Evolutionary conservation across 768 basidiomycete genomes (phyloP).

Genomic region (Mycena pura): DNA sequence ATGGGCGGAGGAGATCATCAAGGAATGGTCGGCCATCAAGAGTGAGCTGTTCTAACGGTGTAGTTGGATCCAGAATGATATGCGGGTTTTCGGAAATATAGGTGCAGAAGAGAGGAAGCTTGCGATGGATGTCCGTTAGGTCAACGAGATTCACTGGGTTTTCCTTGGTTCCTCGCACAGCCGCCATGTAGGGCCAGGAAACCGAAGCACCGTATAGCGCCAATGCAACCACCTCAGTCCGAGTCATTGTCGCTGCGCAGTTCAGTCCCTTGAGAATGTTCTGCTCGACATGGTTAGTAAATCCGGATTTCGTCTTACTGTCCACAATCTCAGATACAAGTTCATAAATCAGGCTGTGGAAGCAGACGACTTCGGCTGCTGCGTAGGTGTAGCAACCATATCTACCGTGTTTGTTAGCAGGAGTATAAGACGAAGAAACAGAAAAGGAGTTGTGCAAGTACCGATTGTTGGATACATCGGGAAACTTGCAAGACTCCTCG

Average conservation of each 20-base stretch:
- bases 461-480: slow-evolving; percentile 32
- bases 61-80: background rate
- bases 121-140: slow-evolving; percentile 23
- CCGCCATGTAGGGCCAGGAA: slow-evolving; percentile 33
- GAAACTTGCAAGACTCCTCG: slow-evolving; percentile 19
- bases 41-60: background rate
- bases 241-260: slow-evolving; percentile 26
- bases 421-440: no score
- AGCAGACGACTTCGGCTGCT: slow-evolving; percentile 13
- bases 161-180: slow-evolving; percentile 23
- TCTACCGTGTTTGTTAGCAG: no score
- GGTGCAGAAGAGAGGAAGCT: slow-evolving; percentile 24
- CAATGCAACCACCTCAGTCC: slow-evolving; percentile 32
- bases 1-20: background rate
- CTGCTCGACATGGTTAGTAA: slow-evolving; percentile 30
- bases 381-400: slow-evolving; percentile 19
- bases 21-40: background rate
- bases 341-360: background rate
- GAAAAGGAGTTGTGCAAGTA: no score
- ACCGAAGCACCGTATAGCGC: slow-evolving; percentile 28
- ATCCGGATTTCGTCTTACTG: slow-evolving; percentile 23
- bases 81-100: slow-evolving; percentile 17
- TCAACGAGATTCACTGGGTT: slow-evolving; percentile 24
- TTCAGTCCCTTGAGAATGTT: slow-evolving; percentile 31
- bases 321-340: slow-evolving; percentile 20